Base-by-base conservation (phyloP, 495 filamentous ascomycete genomes). In the Penicillium ucsense region DNA sequence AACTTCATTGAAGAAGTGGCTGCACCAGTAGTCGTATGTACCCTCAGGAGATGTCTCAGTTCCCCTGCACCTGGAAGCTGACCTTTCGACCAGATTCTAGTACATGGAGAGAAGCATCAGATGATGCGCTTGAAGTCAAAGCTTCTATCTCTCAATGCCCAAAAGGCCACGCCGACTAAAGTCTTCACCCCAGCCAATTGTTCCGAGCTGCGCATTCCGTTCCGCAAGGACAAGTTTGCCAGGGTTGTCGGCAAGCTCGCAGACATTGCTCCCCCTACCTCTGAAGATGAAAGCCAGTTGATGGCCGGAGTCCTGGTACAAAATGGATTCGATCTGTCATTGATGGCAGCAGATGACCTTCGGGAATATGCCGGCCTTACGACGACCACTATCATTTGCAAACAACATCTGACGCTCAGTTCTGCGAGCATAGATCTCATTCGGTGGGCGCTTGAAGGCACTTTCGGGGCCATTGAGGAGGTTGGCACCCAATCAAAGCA, bases 81-180 rank as follows among this genome's bases (percentile, higher is more conserved):
- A 45, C 10, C 12, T 41, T 6, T 45, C 34, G 5, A 2, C 2
- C 41, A 90, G 85, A 95, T 98, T 44, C 78, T 98, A 27, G 92
- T 98, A 4, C 92, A 98, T 56, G 92, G 92, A 31, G 94, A 96
- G 60, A 88, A 91, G 53, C 88, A 95, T 59, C 94, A 96, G 57
- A 98, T 98, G 92, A 94, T 90, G 79, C 81, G 94, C 32, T 72
- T 98, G 11, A 95, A 95, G 60, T 94, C 88, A 3, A 92, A 94
- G 54, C 72, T 98, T 6, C 77, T 97, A n/a, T 88, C 86, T 27
- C 74, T 95, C 6, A 95, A 97, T 57, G 78, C 83, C 7, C 79
- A 82, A 28, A 91, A 94, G 58, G 73, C 75, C 1, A 72, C 78
- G 33, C 88, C 88, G 43, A 81, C 88, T 41, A 96, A 96, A 63